Conservation (phyloP, 352 stramenopile species). For the Globisporangium spiculum region DNA sequence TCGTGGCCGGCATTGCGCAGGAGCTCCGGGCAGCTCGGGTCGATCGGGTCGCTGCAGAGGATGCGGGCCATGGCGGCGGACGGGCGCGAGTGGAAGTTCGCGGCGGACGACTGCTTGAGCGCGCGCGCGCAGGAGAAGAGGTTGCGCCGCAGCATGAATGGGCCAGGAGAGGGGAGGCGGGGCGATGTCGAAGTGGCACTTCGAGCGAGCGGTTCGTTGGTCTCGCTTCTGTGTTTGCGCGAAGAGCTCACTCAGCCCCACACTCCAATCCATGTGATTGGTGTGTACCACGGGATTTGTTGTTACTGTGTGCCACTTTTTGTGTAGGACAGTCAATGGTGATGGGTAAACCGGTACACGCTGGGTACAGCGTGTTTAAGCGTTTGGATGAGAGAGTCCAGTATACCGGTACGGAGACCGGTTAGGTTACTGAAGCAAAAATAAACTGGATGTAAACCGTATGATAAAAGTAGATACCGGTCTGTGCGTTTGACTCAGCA, state of each 20-base stretch:
- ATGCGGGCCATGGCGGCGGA: slow-evolving; percentile 70
- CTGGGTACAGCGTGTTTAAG: background rate
- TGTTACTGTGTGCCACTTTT: background rate
- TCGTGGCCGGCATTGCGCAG: slow-evolving; percentile 80
- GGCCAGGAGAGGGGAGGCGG: background rate
- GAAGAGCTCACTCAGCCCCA: background rate
- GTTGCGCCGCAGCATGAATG: slow-evolving; percentile 48
- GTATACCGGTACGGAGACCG: background rate
- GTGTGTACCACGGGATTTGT: background rate
- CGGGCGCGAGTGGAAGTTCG: slow-evolving; percentile 39
- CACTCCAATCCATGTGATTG: background rate
- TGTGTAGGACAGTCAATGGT: background rate
- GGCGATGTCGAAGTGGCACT: slow-evolving; percentile 14
- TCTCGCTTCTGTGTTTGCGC: background rate
- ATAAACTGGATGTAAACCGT: background rate
- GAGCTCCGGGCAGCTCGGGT: slow-evolving; percentile 75
- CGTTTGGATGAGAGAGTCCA: background rate
- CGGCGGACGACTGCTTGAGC: slow-evolving; percentile 21
- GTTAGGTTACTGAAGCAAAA: too few species aligned
- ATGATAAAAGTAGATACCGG: too few species aligned
- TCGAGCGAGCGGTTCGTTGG: background rate
- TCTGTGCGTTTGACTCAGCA: too few species aligned
- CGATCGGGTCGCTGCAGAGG: slow-evolving; percentile 87
- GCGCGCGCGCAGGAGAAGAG: slow-evolving; percentile 37
- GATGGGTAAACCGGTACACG: background rate